Percentiles rank a stretch among this genome's conserved stretches.
Conservation (phyloP, 2,329 filamentous ascomycete species). For the Hymenoscyphus fraxineus region DNA sequence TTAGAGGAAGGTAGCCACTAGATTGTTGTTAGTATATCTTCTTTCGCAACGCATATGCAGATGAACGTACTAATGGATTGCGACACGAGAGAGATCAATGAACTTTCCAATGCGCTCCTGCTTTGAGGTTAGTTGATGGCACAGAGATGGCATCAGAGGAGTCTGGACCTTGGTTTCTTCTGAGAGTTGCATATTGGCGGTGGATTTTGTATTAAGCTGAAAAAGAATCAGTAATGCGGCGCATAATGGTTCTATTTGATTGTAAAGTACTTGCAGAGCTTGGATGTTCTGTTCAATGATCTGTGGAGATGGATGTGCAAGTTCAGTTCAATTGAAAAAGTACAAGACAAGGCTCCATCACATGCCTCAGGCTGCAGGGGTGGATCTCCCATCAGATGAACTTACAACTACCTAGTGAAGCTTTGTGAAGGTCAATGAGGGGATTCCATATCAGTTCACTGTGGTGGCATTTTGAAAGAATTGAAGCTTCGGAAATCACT, state of each 20-base stretch:
- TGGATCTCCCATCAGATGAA: not conserved
- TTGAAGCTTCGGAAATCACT: not conserved
- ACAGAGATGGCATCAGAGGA: not conserved
- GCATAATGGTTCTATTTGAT: not conserved
- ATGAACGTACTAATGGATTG: slow-evolving; percentile 82
- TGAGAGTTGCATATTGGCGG: slow-evolving; percentile 56
- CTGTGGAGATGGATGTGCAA: not conserved
- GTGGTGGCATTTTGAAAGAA: not conserved
- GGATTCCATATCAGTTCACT: not conserved
- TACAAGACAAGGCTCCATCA: not conserved
- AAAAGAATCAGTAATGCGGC: slow-evolving; percentile 12
- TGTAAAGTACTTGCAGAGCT: slow-evolving; percentile 14
- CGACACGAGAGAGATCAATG: slow-evolving; percentile 90
- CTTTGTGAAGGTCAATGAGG: not conserved
- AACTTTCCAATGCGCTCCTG: slow-evolving; percentile 97
- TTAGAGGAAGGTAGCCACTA: slow-evolving; percentile 93
- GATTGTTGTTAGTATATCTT: slow-evolving; percentile 36
- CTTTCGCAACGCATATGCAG: not conserved
- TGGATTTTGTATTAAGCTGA: slow-evolving; percentile 16
- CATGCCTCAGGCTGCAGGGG: not conserved
- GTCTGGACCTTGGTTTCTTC: slow-evolving; percentile 87
- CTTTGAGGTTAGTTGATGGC: slow-evolving; percentile 23
- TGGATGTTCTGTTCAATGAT: not conserved
- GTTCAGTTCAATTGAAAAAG: not conserved
- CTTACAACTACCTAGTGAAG: not conserved